phyloP scores from a whole-genome alignment of 768 basidiomycete species.

The Clitopilus hobsonii region DNA sequence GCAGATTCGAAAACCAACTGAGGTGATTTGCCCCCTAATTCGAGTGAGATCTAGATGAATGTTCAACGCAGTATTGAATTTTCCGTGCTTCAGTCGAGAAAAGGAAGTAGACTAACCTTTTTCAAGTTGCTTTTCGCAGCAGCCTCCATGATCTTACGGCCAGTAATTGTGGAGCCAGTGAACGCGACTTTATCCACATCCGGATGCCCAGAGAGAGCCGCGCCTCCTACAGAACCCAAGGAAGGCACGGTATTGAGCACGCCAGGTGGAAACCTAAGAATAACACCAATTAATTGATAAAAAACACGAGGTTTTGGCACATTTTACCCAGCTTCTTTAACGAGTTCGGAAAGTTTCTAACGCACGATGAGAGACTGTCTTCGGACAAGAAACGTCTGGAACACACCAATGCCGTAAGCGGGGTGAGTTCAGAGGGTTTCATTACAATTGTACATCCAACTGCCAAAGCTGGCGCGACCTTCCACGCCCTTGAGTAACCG shows the following conservation, averaged over 20 bases:
- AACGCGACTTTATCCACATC: slow-evolving; percentile 95
- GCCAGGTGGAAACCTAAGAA: slow-evolving; percentile 82
- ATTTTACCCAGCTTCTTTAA: slow-evolving; percentile 77
- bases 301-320: slow-evolving; percentile 4
- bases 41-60: slow-evolving; percentile 67
- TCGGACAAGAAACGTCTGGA: slow-evolving; percentile 17
- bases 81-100: not conserved
- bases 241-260: slow-evolving; percentile 89
- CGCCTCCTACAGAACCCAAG: slow-evolving; percentile 76
- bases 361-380: not conserved
- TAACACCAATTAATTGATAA: slow-evolving; percentile 7
- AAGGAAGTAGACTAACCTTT: slow-evolving; percentile 45
- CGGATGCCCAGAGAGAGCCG: slow-evolving; percentile 74
- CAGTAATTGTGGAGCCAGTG: slow-evolving; percentile 88
- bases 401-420: slow-evolving; percentile 81
- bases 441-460: slow-evolving; percentile 91
- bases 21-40: slow-evolving; percentile 92
- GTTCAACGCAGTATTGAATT: slow-evolving; percentile 4
- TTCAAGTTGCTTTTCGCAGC: slow-evolving; percentile 93
- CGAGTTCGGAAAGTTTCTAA: slow-evolving; percentile 78
- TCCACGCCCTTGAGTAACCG: slow-evolving; percentile 65
- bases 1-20: slow-evolving; percentile 89
- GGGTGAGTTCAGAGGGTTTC: slow-evolving; percentile 89
- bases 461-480: slow-evolving; percentile 89
- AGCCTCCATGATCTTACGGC: slow-evolving; percentile 86